Conservation (phyloP, 73 alveolate species). For the Paramecium biaurelia region DNA sequence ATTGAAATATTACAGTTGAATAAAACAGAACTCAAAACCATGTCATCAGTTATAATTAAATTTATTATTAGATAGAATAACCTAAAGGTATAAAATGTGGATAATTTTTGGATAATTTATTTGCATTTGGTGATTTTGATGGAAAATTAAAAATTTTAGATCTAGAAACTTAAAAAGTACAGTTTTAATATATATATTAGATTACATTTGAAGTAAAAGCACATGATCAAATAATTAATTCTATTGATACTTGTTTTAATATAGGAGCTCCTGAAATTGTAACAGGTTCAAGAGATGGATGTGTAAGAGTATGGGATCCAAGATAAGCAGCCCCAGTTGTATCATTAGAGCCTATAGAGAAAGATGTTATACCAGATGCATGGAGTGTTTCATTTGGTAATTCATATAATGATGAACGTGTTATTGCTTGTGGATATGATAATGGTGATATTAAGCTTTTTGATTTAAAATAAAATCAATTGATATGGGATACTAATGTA, state of each 20-base stretch:
- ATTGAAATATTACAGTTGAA: constrained; percentile 91
- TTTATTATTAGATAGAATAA: constrained; percentile 71
- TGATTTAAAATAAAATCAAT: constrained; percentile 94
- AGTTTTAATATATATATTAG: not conserved
- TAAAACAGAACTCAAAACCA: constrained; percentile 66
- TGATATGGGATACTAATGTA: constrained; percentile 98
- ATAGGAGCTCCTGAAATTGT: constrained; percentile 98
- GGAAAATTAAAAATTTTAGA: constrained; percentile 93
- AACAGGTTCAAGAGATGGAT: constrained; percentile 99
- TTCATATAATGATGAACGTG: constrained; percentile 91
- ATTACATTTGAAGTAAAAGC: constrained; percentile 88
- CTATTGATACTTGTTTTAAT: constrained; percentile 93
- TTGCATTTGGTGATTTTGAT: constrained; percentile 97
- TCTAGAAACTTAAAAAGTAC: constrained; percentile 85
- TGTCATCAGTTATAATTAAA: constrained; percentile 64
- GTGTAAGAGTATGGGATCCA: constrained; percentile 99
- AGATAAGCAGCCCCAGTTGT: constrained; percentile 98
- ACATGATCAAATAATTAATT: constrained; percentile 94
- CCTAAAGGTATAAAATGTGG: constrained; percentile 93
- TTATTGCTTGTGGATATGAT: constrained; percentile 97
- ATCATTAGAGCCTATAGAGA: constrained; percentile 94
- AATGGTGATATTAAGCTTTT: constrained; percentile 99
- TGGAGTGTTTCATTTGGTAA: constrained; percentile 97
- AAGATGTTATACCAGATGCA: constrained; percentile 98
- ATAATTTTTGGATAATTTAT: constrained; percentile 75